These are phyloP conservation scores for Buxus sempervirens DNA, from an alignment of 164 flowering plant species.

Conservation along the genomic window DNA sequence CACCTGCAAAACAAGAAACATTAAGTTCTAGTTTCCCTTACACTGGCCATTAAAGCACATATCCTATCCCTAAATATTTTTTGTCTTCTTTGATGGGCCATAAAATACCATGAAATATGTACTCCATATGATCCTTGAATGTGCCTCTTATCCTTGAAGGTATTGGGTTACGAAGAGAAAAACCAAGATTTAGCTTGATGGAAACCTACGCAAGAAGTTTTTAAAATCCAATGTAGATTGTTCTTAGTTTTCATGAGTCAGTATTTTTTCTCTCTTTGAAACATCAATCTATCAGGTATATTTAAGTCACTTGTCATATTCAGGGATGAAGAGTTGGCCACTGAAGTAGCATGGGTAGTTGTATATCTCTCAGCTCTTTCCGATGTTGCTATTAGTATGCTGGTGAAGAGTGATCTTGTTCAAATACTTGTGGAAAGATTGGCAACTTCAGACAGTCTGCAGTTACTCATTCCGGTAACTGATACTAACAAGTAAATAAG, in stretches of 20 bases:
- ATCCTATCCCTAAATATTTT: too few relatives aligned
- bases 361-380: conserved; percentile 97
- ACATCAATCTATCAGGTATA: not conserved
- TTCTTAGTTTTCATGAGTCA: not conserved
- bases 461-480: conserved; percentile 88
- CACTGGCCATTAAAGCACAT: too few relatives aligned
- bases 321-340: conserved; percentile 95
- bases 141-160: too few relatives aligned
- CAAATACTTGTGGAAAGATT: conserved; percentile 75
- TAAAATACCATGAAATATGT: too few relatives aligned
- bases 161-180: too few relatives aligned
- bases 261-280: not conserved
- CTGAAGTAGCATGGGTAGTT: conserved; percentile 96
- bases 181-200: too few relatives aligned
- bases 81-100: too few relatives aligned
- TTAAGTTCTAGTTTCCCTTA: too few relatives aligned
- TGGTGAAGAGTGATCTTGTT: conserved; percentile 69
- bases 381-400: conserved; percentile 57
- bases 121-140: too few relatives aligned
- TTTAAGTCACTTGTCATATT: conserved; percentile 17
- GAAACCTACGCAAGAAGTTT: too few relatives aligned
- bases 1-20: too few relatives aligned
- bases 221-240: too few relatives aligned
- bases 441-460: conserved; percentile 69
- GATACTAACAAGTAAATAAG: conserved; percentile 2